phyloP scores from a whole-genome alignment of 441 rosid species.

The Erysimum cheiri region DNA sequence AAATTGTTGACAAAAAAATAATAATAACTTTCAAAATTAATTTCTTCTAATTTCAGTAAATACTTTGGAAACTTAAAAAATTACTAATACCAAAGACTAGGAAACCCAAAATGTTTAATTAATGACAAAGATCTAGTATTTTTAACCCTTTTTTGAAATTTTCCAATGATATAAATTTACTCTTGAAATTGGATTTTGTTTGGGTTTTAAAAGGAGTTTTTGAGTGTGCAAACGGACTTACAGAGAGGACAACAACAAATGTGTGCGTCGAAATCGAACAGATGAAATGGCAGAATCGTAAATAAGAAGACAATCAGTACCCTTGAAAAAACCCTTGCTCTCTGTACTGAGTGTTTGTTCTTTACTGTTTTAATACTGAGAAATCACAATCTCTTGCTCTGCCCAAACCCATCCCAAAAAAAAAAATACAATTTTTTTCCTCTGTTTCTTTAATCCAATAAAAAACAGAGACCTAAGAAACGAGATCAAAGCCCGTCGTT shows the following conservation, averaged over 20 bases:
- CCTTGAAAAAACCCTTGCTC: conserved; percentile 26
- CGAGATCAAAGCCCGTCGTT: conserved; percentile 42
- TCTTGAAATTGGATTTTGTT: background rate
- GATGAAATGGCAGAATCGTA: conserved; percentile 32
- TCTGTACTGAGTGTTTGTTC: conserved; percentile 1
- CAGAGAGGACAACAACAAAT: conserved; percentile 31
- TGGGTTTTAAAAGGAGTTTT: conserved; percentile 3
- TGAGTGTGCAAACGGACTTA: conserved; percentile 41
- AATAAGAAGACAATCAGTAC: conserved; percentile 12
- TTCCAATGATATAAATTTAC: background rate
- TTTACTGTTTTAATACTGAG: conserved; percentile 35
- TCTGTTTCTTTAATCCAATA: conserved; percentile 47
- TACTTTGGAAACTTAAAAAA: background rate
- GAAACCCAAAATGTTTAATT: background rate
- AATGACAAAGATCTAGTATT: background rate
- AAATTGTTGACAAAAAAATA: too few species aligned
- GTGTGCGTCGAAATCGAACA: conserved; percentile 17
- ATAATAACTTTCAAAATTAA: background rate
- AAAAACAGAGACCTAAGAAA: conserved; percentile 41
- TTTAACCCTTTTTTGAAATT: too few species aligned
- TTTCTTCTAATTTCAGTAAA: background rate
- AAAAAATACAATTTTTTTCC: conserved; percentile 19
- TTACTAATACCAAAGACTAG: background rate
- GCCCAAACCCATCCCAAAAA: conserved; percentile 38
- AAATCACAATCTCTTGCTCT: conserved; percentile 44